Conservation (phyloP, 805 yeast genomes). For the Ogataea nonfermentans region DNA sequence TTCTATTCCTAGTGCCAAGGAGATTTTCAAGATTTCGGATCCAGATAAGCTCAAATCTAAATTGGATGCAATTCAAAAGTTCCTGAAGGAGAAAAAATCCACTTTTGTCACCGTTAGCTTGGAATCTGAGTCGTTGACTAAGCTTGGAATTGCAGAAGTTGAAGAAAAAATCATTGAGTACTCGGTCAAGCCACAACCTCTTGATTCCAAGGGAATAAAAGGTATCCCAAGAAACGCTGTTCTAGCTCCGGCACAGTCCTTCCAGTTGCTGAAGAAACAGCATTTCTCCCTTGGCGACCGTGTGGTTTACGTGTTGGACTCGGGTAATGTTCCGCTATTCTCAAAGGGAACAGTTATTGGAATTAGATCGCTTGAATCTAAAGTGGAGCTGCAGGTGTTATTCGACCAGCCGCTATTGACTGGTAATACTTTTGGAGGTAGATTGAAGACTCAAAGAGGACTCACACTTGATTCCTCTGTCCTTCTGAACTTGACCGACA, state of each 20-base stretch:
- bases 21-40: slow-evolving; percentile 38
- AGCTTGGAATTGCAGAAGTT: slow-evolving; percentile 59
- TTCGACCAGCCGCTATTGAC: slow-evolving; percentile 83
- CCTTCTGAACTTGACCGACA: slow-evolving; percentile 71
- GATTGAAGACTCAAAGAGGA: slow-evolving; percentile 77
- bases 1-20: slow-evolving; percentile 38
- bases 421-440: slow-evolving; percentile 79
- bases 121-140: slow-evolving; percentile 76
- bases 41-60: slow-evolving; percentile 44
- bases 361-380: slow-evolving; percentile 53
- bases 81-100: slow-evolving; percentile 48
- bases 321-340: slow-evolving; percentile 86
- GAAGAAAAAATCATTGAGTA: slow-evolving; percentile 58
- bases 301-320: slow-evolving; percentile 76
- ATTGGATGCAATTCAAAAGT: slow-evolving; percentile 34
- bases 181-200: slow-evolving; percentile 42
- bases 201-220: slow-evolving; percentile 56
- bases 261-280: slow-evolving; percentile 70
- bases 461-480: slow-evolving; percentile 76
- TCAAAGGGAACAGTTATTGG: slow-evolving; percentile 89
- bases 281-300: slow-evolving; percentile 85
- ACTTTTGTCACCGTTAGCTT: slow-evolving; percentile 62
- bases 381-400: slow-evolving; percentile 67
- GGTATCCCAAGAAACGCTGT: slow-evolving; percentile 86
- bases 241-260: slow-evolving; percentile 70